Conservation (phyloP, 2,329 filamentous ascomycete genomes). For the Cytospora piceae region DNA sequence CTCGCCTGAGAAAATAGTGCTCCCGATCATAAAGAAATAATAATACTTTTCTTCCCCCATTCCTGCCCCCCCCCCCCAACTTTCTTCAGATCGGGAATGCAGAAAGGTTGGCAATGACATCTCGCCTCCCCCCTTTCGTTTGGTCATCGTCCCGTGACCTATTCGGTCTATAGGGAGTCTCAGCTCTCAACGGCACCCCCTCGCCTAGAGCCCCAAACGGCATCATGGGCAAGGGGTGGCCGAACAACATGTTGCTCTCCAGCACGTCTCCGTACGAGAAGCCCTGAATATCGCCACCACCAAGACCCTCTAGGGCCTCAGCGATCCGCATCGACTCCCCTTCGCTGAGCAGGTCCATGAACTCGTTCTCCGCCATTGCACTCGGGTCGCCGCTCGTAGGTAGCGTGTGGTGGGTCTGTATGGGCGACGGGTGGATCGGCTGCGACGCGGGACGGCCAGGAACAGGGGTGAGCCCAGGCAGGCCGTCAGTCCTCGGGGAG, state of each 20-base stretch:
- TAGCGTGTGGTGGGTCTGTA: slow-evolving; percentile 21
- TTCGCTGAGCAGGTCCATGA: slow-evolving; percentile 25
- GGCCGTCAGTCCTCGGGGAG: background rate
- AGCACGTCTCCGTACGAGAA: slow-evolving; percentile 28
- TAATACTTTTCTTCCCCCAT: too few species aligned
- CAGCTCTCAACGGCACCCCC: background rate
- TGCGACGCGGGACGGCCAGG: background rate
- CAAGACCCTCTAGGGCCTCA: slow-evolving; percentile 33
- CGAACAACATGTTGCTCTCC: slow-evolving; percentile 16
- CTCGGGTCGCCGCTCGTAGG: slow-evolving; percentile 7
- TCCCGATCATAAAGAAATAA: background rate
- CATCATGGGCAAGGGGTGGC: slow-evolving; percentile 14
- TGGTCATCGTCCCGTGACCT: background rate
- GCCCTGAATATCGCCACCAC: slow-evolving; percentile 27
- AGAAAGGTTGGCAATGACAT: background rate
- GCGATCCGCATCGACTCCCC: slow-evolving; percentile 33
- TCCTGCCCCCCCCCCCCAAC: too few species aligned
- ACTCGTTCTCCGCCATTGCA: background rate
- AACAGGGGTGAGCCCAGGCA: background rate
- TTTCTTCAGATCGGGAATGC: background rate
- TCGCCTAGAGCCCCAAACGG: slow-evolving; percentile 4
- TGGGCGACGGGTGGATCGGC: slow-evolving; percentile 42
- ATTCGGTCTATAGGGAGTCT: background rate
- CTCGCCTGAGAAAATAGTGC: background rate
- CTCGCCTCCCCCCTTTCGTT: background rate